Base-by-base conservation (phyloP, 2,329 filamentous ascomycete species). In the Calonectria naviculata region DNA sequence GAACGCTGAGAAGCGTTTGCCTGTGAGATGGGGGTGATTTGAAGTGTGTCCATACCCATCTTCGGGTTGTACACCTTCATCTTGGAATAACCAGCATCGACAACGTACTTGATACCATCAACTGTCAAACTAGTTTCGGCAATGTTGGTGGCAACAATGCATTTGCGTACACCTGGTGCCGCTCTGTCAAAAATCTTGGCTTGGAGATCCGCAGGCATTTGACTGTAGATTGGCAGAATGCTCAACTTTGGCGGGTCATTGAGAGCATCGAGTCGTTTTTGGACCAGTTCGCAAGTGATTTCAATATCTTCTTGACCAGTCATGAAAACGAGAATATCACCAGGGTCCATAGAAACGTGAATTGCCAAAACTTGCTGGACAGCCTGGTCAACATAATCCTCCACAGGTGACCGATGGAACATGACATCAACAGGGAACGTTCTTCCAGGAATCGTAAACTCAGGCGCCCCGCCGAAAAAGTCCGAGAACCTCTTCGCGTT, bases 271-370 rank as follows among this genome's bases (percentile, higher is more conserved):
- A 99, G 87, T 49, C 97, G 89, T 81, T 98, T 96, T 66, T 94
- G 94, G 4, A 98, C 89, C 24, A 98, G 87, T 80, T 99, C 97
- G 81, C 97, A 99, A 0, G 97, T 99, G 47, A 93, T 93, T 82
- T 99, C 97, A 72, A 99, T 99, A 80, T 99, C 97, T 84, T 99
- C 97, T 82, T 98, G 97, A 13, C 97, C 97, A 0, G 97, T 99
- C 97, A 99, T 99, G 83, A 99, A 99, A 10, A 99, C 96, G 10
- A 99, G 87, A 67, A 99, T 98, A 83, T 99, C 97, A 15, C 97
- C 97, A 0, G 91, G 85, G 0, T 94, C 94, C 87, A 98, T 97
- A 0, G 95, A 98, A 13, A 99, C 95, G 78, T 99, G 97, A 63
- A 99, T 98, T 1, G 95, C 93, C 56, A 99, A 88, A 44, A 98